Evolutionary conservation across 148 eudicot genomes (phyloP).

Genomic region (Chenopodium suecicum): DNA sequence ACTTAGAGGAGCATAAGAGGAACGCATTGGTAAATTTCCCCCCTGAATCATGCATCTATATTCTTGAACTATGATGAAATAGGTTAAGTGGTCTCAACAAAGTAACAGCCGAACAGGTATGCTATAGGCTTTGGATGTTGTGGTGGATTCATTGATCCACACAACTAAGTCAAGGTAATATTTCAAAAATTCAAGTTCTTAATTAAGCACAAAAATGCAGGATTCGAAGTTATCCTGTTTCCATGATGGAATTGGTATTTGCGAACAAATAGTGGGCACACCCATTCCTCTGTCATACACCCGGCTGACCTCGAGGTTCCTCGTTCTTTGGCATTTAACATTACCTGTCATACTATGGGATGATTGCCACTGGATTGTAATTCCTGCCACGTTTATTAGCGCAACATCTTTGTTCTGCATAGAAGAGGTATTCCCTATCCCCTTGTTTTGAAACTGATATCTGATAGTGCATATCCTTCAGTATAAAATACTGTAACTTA

Average conservation of each 20-base stretch:
- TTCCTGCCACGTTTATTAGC: slow-evolving; percentile 91
- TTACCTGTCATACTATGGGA: slow-evolving; percentile 96
- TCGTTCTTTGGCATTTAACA: slow-evolving; percentile 95
- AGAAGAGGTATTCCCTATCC: slow-evolving; percentile 62
- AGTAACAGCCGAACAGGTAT: not conserved
- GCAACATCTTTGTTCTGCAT: slow-evolving; percentile 96
- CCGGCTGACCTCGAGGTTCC: slow-evolving; percentile 88
- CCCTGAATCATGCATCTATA: not conserved
- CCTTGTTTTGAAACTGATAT: not conserved
- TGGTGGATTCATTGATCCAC: not conserved
- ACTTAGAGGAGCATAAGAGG: slow-evolving; percentile 65
- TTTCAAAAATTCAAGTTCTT: not conserved
- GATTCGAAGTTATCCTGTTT: slow-evolving; percentile 79
- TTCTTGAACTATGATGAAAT: not conserved
- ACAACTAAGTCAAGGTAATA: not conserved
- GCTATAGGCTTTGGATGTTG: not conserved
- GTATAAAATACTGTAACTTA: not conserved
- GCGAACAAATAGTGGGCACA: slow-evolving; percentile 72
- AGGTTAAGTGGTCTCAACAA: not conserved
- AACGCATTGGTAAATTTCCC: slow-evolving; percentile 50
- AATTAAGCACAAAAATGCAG: slow-evolving; percentile 38
- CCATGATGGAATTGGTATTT: slow-evolving; percentile 88
- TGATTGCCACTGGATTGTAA: slow-evolving; percentile 96
- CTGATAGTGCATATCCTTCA: not conserved
- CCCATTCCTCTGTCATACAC: slow-evolving; percentile 99